Base-by-base conservation (phyloP, 2,329 filamentous ascomycete genomes). In the Colletotrichum magnum region DNA sequence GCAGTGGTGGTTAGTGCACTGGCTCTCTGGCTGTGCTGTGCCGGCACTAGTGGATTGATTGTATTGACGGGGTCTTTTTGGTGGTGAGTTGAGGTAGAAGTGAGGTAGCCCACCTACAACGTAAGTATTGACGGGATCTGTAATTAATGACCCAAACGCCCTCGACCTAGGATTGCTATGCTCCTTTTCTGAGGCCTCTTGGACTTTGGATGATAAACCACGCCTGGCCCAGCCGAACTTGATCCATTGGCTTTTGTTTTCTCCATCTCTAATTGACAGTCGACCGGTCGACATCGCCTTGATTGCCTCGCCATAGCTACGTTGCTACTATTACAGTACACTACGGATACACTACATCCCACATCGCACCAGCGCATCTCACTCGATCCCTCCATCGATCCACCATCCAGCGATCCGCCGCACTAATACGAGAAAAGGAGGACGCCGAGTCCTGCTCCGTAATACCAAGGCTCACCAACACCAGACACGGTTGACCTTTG, bases 1-100 rank as follows among this genome's bases (percentile, higher is more conserved):
- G 39, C 59, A 41, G 58, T 50, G 41, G 28, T 26, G 26, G 50
- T 18, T 18, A 18, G 18, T 43, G 53, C 52, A 59, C 53, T 59
- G 54, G 32, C 54, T 26, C 56, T 66, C 56, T 65, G 61, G 62
- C 56, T 61, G 56, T 69, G 56, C 54, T 60, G n/a, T 60, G 62
- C 57, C 66, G 62, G 62, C 66, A 54, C 61, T 65, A 65, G 18
- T 43, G 48, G 28, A 59, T 32, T n/a, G 3, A 18, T 24, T 6
- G 10, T 24, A 18, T 39, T 28, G 52, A 39, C 15, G n/a, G 57
- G 26, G 24, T 18, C 41, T 28, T 10, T 10, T 52, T 39, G 47
- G 51, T 60, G 47, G 47, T 18, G 58, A 18, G 15, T 9, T n/a
- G 13, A 36, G 32, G 32, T 36, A 2, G 7, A 36, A 7, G 32